Conservation (phyloP, 768 basidiomycete species). For the Mycena epipterygia region DNA sequence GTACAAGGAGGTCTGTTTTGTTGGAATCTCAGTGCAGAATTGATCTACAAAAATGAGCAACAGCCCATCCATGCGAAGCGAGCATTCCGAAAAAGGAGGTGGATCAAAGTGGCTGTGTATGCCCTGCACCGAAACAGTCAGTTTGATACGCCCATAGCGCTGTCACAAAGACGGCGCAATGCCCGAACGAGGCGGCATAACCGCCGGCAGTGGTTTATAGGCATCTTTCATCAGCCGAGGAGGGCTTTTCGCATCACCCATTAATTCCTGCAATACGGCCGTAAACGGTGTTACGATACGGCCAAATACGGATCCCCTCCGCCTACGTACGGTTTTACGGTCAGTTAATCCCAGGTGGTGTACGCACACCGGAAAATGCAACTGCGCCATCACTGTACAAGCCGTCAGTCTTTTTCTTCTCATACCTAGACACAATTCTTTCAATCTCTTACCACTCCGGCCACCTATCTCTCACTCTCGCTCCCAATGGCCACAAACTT, state of each 20-base stretch:
- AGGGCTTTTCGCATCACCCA: not conserved
- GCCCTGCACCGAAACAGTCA: not conserved
- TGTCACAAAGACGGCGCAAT: not conserved
- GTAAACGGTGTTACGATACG: constrained; percentile 1
- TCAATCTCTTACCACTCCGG: not conserved
- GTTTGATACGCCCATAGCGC: not conserved
- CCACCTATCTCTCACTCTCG: not conserved
- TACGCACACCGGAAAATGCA: no score
- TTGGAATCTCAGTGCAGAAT: not conserved
- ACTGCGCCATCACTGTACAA: not conserved
- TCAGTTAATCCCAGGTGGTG: not conserved
- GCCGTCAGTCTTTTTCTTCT: not conserved
- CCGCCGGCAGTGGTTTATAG: not conserved
- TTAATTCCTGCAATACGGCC: constrained; percentile 1
- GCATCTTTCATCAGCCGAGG: not conserved
- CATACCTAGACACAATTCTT: not conserved
- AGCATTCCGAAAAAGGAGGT: not conserved
- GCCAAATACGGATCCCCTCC: not conserved
- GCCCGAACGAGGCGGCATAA: not conserved
- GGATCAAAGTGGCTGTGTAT: not conserved
- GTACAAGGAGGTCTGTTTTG: not conserved
- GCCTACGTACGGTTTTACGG: not conserved
- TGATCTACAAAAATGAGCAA: not conserved
- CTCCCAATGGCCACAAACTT: not conserved
- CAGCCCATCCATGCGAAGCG: not conserved